phyloP scores from a whole-genome alignment of 2,329 filamentous ascomycete genomes.

The Hypoxylon sp. region DNA sequence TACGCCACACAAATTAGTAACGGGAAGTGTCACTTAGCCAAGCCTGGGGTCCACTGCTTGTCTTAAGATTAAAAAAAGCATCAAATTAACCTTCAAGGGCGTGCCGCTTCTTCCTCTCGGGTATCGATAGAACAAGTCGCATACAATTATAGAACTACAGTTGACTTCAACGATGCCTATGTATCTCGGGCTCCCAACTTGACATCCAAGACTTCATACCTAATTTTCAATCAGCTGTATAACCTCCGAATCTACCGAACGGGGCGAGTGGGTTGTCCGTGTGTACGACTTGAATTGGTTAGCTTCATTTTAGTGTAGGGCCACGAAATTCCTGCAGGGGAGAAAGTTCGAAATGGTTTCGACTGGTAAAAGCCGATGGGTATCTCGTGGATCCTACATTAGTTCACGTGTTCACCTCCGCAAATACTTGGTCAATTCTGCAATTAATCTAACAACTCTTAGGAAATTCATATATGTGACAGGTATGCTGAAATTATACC shows the following conservation, averaged over 20 bases:
- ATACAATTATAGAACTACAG: neutral
- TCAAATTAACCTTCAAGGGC: conserved; percentile 35
- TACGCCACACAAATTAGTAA: conserved; percentile 26
- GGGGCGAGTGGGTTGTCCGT: conserved; percentile 25
- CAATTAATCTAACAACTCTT: neutral
- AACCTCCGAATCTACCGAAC: conserved; percentile 37
- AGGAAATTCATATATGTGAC: neutral
- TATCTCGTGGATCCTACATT: conserved; percentile 15
- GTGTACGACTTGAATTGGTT: conserved; percentile 32
- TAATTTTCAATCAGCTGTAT: conserved; percentile 21
- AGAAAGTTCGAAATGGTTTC: conserved; percentile 33
- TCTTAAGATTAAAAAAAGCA: conserved; percentile 33
- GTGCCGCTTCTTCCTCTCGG: conserved; percentile 20
- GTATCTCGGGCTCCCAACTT: conserved; percentile 16
- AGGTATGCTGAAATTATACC: neutral
- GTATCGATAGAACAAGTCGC: neutral
- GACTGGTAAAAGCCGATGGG: conserved; percentile 36
- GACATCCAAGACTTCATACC: neutral
- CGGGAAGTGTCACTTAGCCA: conserved; percentile 13
- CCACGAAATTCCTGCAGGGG: conserved; percentile 45
- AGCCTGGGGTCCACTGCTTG: conserved; percentile 5
- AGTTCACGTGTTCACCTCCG: conserved; percentile 8
- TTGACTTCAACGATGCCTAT: neutral
- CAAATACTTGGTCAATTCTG: neutral
- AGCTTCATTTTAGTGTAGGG: conserved; percentile 25